Conservation (phyloP, 164 flowering plant species). For the Dillenia suffruticosa region DNA sequence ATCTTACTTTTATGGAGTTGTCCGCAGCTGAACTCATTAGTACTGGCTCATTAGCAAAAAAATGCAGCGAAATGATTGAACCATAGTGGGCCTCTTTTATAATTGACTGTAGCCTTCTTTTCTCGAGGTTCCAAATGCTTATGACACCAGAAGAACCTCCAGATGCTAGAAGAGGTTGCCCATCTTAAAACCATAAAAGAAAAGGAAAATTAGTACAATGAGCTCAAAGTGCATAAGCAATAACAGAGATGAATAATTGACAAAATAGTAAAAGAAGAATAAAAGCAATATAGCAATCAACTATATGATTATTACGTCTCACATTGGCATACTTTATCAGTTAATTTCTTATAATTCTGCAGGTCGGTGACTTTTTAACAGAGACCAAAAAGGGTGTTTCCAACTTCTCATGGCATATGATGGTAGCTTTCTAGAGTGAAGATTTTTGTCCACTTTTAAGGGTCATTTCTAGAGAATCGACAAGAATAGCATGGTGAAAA, state of each 20-base stretch:
- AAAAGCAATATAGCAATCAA: background rate
- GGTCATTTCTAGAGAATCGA: too few relatives aligned
- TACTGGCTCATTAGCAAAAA: constrained; percentile 93
- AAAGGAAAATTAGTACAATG: background rate
- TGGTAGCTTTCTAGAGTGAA: too few relatives aligned
- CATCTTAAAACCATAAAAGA: constrained; percentile 43
- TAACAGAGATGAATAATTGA: background rate
- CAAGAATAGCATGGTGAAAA: too few relatives aligned
- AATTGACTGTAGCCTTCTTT: constrained; percentile 80
- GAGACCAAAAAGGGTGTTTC: too few relatives aligned
- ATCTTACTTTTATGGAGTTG: constrained; percentile 81
- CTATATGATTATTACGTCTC: too few relatives aligned
- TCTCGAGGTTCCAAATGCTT: constrained; percentile 98
- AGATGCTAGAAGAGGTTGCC: constrained; percentile 93
- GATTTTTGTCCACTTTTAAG: too few relatives aligned
- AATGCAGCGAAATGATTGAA: constrained; percentile 78
- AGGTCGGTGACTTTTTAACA: too few relatives aligned
- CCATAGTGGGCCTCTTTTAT: constrained; percentile 88
- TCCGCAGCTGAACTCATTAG: constrained; percentile 92
- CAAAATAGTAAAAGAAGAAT: background rate
- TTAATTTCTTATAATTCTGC: too few relatives aligned
- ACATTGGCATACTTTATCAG: too few relatives aligned
- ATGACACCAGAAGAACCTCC: constrained; percentile 97
- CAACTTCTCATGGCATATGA: too few relatives aligned
- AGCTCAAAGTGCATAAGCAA: background rate